Base-by-base conservation (phyloP, 1,284 basidiomycete genomes). In the Singerocomus rubriflavus region DNA sequence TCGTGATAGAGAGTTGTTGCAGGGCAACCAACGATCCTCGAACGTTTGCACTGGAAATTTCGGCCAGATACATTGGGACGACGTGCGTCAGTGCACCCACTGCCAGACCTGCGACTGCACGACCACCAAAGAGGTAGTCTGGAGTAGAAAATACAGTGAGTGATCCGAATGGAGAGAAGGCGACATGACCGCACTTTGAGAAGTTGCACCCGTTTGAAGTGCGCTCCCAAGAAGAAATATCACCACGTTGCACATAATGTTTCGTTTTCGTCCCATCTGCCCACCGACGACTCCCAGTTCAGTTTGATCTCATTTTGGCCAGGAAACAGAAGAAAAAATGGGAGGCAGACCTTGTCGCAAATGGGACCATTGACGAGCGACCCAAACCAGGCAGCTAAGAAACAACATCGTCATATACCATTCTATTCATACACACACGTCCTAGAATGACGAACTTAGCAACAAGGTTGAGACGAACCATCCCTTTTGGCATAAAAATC, bases 51-150 rank as follows among this genome's bases (percentile, higher is more conserved):
- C 62, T 69, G 4, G 69, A 71, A 25, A 71, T 65, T 47, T 68
- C 66, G 34, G 68, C 66, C 42, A 68, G 36, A 33, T 68, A 68
- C 67, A 71, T 69, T 16, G 69, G 69, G 12, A 70, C 53, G 34
- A 69, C 68, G 14, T 69, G 67, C 8, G 69, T 68, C 46, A 68
- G 48, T 7, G 68, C 61, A 40, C 66, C 66, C 3, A 69, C 58
- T 6, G 67, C 52, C 38, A 71, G 39, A 33, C 66, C 66, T 0
- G 69, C 52, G n/a, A 63, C 52, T 4, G 60, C 67, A 36, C 65
- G 64, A 40, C 68, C 68, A n/a, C 48, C 64, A 43, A 67, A 70
- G 13, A 67, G 57, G 44, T 67, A 58, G n/a, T 34, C 65, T 67
- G 33, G 7, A 41, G 2, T 21, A 39, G 31, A 6, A 30, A 4